Evolutionary conservation across 2,329 filamentous ascomycete genomes (phyloP).

Genomic region (Hypomyces rosellus): DNA sequence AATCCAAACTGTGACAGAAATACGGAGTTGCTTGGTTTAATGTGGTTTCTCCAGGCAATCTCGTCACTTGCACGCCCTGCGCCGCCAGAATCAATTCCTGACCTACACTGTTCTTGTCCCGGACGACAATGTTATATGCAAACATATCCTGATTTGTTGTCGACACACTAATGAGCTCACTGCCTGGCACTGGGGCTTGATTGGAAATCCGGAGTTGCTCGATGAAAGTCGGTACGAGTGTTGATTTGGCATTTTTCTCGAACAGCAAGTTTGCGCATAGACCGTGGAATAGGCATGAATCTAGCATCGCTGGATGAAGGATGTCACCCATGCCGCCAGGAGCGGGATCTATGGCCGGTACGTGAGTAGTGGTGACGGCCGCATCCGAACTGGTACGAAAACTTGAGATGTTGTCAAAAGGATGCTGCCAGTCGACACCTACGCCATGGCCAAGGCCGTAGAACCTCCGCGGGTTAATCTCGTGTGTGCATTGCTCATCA

Average conservation of each 20-base stretch:
- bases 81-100: too few species aligned
- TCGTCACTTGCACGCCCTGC: too few species aligned
- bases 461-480: slow-evolving; percentile 9
- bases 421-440: slow-evolving; percentile 13
- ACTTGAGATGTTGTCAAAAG: slow-evolving; percentile 13
- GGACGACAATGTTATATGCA: neutral
- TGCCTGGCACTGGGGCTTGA: neutral
- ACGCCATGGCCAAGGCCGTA: slow-evolving; percentile 11
- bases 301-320: slow-evolving; percentile 3
- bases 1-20: slow-evolving; percentile 7
- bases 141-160: neutral
- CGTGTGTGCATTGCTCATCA: slow-evolving; percentile 3
- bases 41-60: too few species aligned
- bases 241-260: slow-evolving; percentile 6
- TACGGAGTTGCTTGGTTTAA: too few species aligned
- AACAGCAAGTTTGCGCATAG: slow-evolving; percentile 6
- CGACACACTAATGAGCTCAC: neutral
- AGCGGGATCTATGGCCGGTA: neutral
- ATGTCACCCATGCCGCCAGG: slow-evolving; percentile 4
- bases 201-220: slow-evolving; percentile 3
- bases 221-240: slow-evolving; percentile 13
- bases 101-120: neutral
- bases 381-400: slow-evolving; percentile 7
- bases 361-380: neutral
- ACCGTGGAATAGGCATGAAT: slow-evolving; percentile 1